Evolutionary conservation across 1,139 yeast genomes (phyloP).

Genomic region (Hanseniaspora sp.): DNA sequence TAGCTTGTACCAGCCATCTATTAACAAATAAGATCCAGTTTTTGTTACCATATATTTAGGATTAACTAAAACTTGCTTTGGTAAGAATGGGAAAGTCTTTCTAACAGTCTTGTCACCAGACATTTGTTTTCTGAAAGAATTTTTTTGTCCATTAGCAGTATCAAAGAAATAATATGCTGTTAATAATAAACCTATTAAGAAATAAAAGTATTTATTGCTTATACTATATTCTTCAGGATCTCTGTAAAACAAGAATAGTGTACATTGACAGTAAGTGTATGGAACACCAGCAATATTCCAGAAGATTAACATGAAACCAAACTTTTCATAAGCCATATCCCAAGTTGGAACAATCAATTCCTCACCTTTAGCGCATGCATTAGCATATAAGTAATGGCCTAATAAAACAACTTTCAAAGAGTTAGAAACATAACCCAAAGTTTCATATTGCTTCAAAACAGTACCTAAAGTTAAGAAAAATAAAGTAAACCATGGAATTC

Average conservation of each 20-base stretch:
- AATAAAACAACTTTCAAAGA: constrained; percentile 63
- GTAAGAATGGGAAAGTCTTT: constrained; percentile 87
- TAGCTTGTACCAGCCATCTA: constrained; percentile 87
- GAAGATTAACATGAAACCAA: constrained; percentile 93
- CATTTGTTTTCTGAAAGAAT: constrained; percentile 76
- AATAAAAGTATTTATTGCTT: constrained; percentile 48
- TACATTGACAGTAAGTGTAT: constrained; percentile 90
- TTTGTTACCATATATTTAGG: constrained; percentile 77
- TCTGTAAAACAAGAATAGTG: constrained; percentile 69
- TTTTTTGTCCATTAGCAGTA: constrained; percentile 91
- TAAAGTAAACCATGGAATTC: constrained; percentile 91
- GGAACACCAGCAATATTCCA: constrained; percentile 99
- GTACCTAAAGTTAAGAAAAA: constrained; percentile 69
- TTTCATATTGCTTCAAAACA: constrained; percentile 66
- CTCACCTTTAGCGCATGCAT: constrained; percentile 96
- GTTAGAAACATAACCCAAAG: constrained; percentile 66
- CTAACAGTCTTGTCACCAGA: constrained; percentile 68
- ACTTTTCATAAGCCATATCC: constrained; percentile 99
- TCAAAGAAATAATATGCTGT: constrained; percentile 85
- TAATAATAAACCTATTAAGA: constrained; percentile 46
- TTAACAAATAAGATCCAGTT: constrained; percentile 70
- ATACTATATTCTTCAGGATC: constrained; percentile 72
- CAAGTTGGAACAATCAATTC: constrained; percentile 94
- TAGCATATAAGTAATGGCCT: constrained; percentile 91
- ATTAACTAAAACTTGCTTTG: constrained; percentile 65